Evolutionary conservation across 345 rosid species (phyloP).

Genomic region (Citrus maxima): DNA sequence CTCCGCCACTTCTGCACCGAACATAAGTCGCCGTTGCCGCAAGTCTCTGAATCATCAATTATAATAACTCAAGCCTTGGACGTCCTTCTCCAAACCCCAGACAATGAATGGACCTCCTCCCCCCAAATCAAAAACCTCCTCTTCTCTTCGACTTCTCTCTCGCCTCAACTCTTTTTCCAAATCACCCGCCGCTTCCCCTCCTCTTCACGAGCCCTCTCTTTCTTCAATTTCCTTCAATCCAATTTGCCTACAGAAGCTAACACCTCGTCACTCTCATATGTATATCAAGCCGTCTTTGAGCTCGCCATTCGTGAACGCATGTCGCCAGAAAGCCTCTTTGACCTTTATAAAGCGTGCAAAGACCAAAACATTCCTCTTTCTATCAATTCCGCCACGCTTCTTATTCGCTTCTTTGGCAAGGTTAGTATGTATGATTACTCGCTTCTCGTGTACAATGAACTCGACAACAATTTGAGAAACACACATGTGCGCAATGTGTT

Average conservation of each 20-base stretch:
- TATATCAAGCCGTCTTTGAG: slow-evolving; percentile 55
- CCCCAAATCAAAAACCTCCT: slow-evolving; percentile 44
- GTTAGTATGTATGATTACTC: slow-evolving; percentile 44
- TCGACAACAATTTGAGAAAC: slow-evolving; percentile 35
- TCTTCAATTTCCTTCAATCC: slow-evolving; percentile 44
- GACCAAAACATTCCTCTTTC: slow-evolving; percentile 53
- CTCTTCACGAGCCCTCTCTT: slow-evolving; percentile 48
- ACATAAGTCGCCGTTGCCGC: background rate
- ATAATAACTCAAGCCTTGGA: slow-evolving; percentile 33
- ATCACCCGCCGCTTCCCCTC: slow-evolving; percentile 58
- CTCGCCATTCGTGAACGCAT: slow-evolving; percentile 46
- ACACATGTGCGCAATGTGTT: slow-evolving; percentile 44
- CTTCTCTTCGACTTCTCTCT: slow-evolving; percentile 25
- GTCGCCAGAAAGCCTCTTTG: slow-evolving; percentile 27
- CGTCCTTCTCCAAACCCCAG: slow-evolving; percentile 44
- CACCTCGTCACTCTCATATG: slow-evolving; percentile 34
- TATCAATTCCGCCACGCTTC: slow-evolving; percentile 35
- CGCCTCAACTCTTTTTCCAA: slow-evolving; percentile 36
- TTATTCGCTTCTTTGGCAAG: slow-evolving; percentile 50
- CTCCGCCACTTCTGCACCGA: slow-evolving; percentile 32
- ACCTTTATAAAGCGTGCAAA: slow-evolving; percentile 44
- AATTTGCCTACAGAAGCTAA: slow-evolving; percentile 28
- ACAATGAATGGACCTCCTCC: slow-evolving; percentile 50
- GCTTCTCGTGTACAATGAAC: slow-evolving; percentile 33
- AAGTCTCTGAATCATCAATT: slow-evolving; percentile 23